These are phyloP conservation scores for Schizothecium vesticola DNA, from an alignment of 495 filamentous ascomycete species.

Conservation along the genomic window DNA sequence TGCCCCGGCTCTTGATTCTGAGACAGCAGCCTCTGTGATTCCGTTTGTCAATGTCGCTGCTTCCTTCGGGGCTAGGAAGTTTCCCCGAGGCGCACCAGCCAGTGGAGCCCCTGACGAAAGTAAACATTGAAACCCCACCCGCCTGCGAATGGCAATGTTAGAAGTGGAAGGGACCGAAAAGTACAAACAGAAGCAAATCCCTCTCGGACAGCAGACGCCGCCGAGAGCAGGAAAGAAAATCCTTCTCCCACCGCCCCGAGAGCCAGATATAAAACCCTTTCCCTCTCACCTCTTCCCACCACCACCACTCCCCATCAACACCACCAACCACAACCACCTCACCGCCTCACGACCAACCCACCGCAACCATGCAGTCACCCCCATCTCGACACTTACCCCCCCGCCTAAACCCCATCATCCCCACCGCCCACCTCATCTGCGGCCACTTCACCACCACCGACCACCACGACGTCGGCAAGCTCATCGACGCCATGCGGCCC, in stretches of 20 bases:
- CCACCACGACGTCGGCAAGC: neutral
- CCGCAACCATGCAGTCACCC: neutral
- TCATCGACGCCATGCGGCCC: too few relatives aligned
- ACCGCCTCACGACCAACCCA: neutral
- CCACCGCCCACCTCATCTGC: slow-evolving; percentile 1
- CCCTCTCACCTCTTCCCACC: neutral
- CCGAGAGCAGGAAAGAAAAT: too few relatives aligned
- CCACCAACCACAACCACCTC: neutral
- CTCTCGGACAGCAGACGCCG: too few relatives aligned
- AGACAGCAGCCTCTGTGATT: neutral
- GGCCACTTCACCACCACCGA: slow-evolving; percentile 12
- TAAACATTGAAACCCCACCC: neutral
- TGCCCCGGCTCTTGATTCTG: too few relatives aligned
- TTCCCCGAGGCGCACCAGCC: too few relatives aligned
- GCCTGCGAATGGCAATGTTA: neutral
- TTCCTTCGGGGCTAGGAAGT: too few relatives aligned
- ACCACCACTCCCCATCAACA: neutral
- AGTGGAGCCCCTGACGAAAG: neutral
- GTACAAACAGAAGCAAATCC: too few relatives aligned
- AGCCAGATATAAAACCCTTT: neutral
- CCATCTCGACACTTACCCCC: too few relatives aligned
- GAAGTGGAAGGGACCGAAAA: neutral
- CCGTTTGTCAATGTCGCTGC: neutral
- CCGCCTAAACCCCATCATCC: neutral
- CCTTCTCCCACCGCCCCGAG: too few relatives aligned